Evolutionary conservation across 2,329 filamentous ascomycete species (phyloP), one percentile per base, ranked within the genome.

Genomic region (Penicillium hordei): DNA sequence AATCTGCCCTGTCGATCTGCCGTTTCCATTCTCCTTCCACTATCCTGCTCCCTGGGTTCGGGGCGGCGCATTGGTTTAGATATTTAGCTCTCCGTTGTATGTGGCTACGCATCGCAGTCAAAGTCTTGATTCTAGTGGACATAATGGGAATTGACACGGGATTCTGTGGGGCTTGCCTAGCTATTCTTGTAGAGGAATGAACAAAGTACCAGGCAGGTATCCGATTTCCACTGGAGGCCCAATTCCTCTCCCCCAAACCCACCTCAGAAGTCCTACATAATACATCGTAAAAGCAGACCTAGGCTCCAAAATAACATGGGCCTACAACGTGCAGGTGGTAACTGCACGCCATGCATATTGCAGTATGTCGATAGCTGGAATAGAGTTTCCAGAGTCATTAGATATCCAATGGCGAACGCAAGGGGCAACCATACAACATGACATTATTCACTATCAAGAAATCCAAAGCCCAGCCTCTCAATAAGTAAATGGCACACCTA

Each of bases 291-390:
- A 42, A 27, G 7, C 17, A 53, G 33, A 39, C 34, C 34, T 33
- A 21, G 10, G 6, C 17, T 38, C 23, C 25, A n/a, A 33, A 46
- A 21, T 44, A 17, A 48, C 13, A 36, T 43, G 2, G 19, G 15
- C 42, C 27, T 53, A 27, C 36, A 36, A 19, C 43, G n/a, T 33
- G 38, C 36, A 49, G 34, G 25, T 19, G 12, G n/a, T 39, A n/a
- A 27, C 59, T 62, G 58, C 56, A 60, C 55, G 52, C 58, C 58
- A 64, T 63, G 63, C 63, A 65, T 49, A 44, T 49, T 53, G 52
- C 55, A 57, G 38, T 49, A 48, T 59, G 53, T 50, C 23, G 44
- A 44, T 56, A 53, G 45, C 42, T 48, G n/a, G 21, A 48, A 57
- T 52, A 46, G 34, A 57, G 48, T 52, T 57, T 40, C 5, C 15